phyloP scores from a whole-genome alignment of 768 basidiomycete genomes.

The Trametes meyenii region DNA sequence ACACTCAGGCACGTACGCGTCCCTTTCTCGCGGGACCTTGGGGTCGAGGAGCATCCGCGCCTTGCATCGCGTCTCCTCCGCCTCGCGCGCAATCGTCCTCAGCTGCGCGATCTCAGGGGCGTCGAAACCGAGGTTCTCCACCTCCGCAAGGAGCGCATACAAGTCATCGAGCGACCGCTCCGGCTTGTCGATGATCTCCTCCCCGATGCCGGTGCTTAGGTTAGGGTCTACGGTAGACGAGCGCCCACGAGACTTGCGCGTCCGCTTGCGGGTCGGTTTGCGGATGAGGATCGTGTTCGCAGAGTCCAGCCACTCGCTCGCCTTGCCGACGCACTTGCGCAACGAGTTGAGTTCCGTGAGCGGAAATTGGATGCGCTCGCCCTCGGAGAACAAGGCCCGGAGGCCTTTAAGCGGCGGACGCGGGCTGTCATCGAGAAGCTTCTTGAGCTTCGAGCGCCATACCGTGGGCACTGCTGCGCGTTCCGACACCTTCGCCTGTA shows the following conservation, averaged over 20 bases:
- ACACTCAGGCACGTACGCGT: slow-evolving; percentile 67
- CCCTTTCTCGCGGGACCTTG: slow-evolving; percentile 49
- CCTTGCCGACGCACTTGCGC: slow-evolving; percentile 76
- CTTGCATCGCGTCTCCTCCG: slow-evolving; percentile 63
- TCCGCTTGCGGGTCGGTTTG: slow-evolving; percentile 80
- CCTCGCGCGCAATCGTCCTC: slow-evolving; percentile 55
- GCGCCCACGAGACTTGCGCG: slow-evolving; percentile 62
- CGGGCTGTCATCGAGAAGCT: slow-evolving; percentile 65
- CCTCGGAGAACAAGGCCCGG: slow-evolving; percentile 83
- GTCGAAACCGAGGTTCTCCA: slow-evolving; percentile 82
- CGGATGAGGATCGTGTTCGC: slow-evolving; percentile 79
- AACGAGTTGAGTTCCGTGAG: slow-evolving; percentile 73
- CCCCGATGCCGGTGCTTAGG: slow-evolving; percentile 38
- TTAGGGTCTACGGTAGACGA: slow-evolving; percentile 36
- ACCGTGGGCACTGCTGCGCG: slow-evolving; percentile 70
- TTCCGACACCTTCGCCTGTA: slow-evolving; percentile 63
- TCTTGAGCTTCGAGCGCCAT: slow-evolving; percentile 77
- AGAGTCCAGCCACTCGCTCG: slow-evolving; percentile 87
- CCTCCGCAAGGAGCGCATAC: slow-evolving; percentile 67
- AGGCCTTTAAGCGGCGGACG: slow-evolving; percentile 77
- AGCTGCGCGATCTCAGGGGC: slow-evolving; percentile 70
- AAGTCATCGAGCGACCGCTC: slow-evolving; percentile 76
- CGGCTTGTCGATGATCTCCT: slow-evolving; percentile 57
- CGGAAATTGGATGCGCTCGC: slow-evolving; percentile 79
- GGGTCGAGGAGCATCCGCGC: slow-evolving; percentile 55